These are phyloP conservation scores for Plasmopara halstedii DNA, from an alignment of 352 stramenopile genomes.

Conservation along the genomic window DNA sequence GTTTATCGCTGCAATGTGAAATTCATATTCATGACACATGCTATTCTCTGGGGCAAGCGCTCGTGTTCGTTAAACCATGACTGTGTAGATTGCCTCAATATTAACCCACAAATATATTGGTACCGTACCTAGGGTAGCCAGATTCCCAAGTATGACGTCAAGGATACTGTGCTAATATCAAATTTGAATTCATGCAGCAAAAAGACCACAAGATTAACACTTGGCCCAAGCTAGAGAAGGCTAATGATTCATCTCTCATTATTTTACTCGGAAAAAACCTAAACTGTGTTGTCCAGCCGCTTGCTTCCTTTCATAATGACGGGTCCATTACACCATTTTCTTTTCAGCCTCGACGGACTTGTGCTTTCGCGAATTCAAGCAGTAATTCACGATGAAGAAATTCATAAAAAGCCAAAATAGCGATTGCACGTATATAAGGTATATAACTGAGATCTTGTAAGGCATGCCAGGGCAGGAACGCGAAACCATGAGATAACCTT, in stretches of 20 bases:
- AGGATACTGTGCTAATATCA: too few species aligned
- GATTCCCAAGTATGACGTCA: too few species aligned
- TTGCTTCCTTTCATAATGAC: neutral
- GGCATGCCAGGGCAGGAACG: conserved; percentile 28
- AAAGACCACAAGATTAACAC: too few species aligned
- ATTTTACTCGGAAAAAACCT: neutral
- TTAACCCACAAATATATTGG: too few species aligned
- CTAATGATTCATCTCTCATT: neutral
- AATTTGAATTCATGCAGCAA: too few species aligned
- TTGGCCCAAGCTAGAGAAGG: too few species aligned
- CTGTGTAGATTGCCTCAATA: too few species aligned
- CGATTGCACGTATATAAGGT: conserved; percentile 47
- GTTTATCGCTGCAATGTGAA: too few species aligned
- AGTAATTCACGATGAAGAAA: conserved; percentile 94
- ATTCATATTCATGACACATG: too few species aligned
- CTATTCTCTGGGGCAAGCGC: too few species aligned
- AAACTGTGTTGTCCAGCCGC: neutral
- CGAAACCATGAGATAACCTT: conserved; percentile 34
- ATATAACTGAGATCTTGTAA: conserved; percentile 36
- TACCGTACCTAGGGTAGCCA: too few species aligned
- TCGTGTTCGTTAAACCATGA: too few species aligned
- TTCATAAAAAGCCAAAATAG: conserved; percentile 95
- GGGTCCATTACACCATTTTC: conserved; percentile 28
- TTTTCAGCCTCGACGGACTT: conserved; percentile 25
- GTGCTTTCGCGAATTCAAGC: conserved; percentile 30